Conservation (phyloP, 176 grass and related monocot species). For the Phragmites australis region DNA sequence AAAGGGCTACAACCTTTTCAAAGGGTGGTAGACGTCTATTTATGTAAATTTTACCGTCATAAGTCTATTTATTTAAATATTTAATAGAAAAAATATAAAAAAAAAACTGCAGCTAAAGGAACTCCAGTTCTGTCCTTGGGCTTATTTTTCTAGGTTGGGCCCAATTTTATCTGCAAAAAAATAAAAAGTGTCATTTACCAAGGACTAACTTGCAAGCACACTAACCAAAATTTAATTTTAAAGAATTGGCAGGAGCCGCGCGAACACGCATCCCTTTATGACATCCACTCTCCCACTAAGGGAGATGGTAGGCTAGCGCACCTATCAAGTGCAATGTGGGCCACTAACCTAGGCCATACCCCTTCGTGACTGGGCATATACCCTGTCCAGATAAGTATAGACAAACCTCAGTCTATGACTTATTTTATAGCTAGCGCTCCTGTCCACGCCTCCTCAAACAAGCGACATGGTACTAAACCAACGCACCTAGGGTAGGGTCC, state of each 20-base stretch:
- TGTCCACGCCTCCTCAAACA: rapidly evolving
- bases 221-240: background rate
- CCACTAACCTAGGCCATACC: constrained; percentile 30
- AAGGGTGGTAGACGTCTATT: too few relatives aligned
- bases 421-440: background rate
- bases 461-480: background rate
- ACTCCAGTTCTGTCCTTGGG: background rate
- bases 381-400: constrained; percentile 38
- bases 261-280: constrained; percentile 53
- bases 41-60: too few relatives aligned
- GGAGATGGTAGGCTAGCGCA: constrained; percentile 46
- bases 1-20: too few relatives aligned
- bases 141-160: background rate
- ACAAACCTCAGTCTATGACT: background rate
- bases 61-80: too few relatives aligned
- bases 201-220: background rate
- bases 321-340: constrained; percentile 44
- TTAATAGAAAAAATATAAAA: too few relatives aligned
- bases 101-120: too few relatives aligned
- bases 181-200: too few relatives aligned
- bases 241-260: constrained; percentile 32
- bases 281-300: constrained; percentile 50
- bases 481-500: background rate
- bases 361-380: constrained; percentile 27
- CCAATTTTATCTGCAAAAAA: background rate